Base-by-base conservation (phyloP, 2,329 filamentous ascomycete species). In the Fonsecaea multimorphosa region DNA sequence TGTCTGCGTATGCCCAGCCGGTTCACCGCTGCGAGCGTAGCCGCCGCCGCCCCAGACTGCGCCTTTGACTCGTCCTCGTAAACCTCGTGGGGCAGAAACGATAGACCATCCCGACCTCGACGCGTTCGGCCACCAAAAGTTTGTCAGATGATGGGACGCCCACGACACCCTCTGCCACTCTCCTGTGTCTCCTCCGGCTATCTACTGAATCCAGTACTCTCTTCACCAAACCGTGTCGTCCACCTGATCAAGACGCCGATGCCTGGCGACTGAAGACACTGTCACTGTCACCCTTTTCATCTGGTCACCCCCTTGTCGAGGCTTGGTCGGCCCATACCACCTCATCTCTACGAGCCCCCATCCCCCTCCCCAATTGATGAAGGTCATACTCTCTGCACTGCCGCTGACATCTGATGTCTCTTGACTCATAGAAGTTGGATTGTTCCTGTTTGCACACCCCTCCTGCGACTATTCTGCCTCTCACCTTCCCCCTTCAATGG, bases 161-260 rank as follows among this genome's bases (percentile, higher is more conserved):
- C 3, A 31, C n/a, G n/a, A 38, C 16, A 14, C 57, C 36, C 57
- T 16, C 27, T 31, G 40, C 46, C 57, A 34, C n/a, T 22, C n/a
- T n/a, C n/a, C n/a, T n/a, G n/a, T n/a, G n/a, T n/a, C 44, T 49
- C 44, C 22, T 7, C 22, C 19, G 22, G 22, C 19, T 27, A 49
- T 49, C 44, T 49, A 27, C 44, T 49, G 5, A 49, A 49, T 24
- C 22, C 44, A 24, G 44, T 6, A 11, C 9, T 22, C n/a, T 24
- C 24, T 49, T 49, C 19, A 24, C 44, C 44, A 14, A 49, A 49
- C 44, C 11, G 7, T 52, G 24, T 60, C 32, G 58, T 38, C 58
- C 59, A 62, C 59, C 59, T 62, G 51, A 62, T 62, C 58, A 60
- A 16, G 44, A 52, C 40, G 46, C 46, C 44, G 44, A 52, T 53